Evolutionary conservation across 2,329 filamentous ascomycete species (phyloP).

Genomic region (Aulographum hederae): DNA sequence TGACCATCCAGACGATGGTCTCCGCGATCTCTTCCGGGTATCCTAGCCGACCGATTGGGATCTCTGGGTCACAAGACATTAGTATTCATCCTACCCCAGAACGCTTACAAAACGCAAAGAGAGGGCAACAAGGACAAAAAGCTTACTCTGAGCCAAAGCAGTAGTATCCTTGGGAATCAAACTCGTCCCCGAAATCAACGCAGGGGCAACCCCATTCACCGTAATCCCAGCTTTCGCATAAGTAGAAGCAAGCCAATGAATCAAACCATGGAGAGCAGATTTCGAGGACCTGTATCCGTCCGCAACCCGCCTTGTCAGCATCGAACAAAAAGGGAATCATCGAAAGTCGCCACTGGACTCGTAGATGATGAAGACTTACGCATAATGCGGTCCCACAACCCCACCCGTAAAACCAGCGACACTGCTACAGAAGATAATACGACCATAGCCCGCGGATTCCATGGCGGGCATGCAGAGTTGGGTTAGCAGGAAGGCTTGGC

Average conservation of each 20-base stretch:
- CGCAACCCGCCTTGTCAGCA: background rate
- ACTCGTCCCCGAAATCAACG: constrained; percentile 25
- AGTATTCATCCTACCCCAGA: constrained; percentile 2
- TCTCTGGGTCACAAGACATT: constrained; percentile 15
- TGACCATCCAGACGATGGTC: constrained; percentile 28
- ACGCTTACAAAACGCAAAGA: no score
- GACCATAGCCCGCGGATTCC: constrained; percentile 17
- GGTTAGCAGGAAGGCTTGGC: constrained; percentile 16
- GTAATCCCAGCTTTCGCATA: constrained; percentile 27
- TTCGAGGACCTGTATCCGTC: constrained; percentile 12
- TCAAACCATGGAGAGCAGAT: constrained; percentile 26
- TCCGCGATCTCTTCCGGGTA: constrained; percentile 28
- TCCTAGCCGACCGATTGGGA: constrained; percentile 26
- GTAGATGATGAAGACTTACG: constrained; percentile 10
- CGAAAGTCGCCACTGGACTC: no score
- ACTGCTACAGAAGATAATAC: constrained; percentile 19
- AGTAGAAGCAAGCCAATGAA: constrained; percentile 25
- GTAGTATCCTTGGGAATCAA: constrained; percentile 26
- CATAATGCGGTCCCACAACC: constrained; percentile 22
- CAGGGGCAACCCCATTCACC: constrained; percentile 30
- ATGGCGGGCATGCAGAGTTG: constrained; percentile 20
- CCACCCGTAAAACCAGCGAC: constrained; percentile 22
- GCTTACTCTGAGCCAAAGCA: constrained; percentile 17
- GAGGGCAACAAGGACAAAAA: no score
- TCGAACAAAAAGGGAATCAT: no score